Evolutionary conservation across 1,284 basidiomycete genomes (phyloP).

Genomic region (Ceratobasidium sp.): DNA sequence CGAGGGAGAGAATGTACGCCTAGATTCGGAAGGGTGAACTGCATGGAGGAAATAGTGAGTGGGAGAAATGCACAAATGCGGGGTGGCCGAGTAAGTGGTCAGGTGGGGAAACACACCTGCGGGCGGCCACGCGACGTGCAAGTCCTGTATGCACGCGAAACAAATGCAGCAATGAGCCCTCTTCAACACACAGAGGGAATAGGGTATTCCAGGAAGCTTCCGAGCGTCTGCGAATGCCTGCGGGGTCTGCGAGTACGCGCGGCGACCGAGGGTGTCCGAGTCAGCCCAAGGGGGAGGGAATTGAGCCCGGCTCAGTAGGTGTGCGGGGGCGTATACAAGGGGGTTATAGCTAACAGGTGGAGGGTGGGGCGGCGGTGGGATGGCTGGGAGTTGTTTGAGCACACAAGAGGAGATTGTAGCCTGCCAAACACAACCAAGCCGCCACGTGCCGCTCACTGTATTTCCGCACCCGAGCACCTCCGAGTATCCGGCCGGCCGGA

Average conservation of each 20-base stretch:
- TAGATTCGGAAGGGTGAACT: slow-evolving; percentile 10
- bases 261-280: slow-evolving; percentile 1
- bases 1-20: slow-evolving; percentile 15
- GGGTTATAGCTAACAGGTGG: not conserved
- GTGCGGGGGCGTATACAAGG: not conserved
- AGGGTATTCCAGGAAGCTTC: too few species aligned
- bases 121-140: slow-evolving; percentile 20
- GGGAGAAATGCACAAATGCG: not conserved
- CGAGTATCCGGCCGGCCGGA: slow-evolving; percentile 24
- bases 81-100: slow-evolving; percentile 5
- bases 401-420: slow-evolving; percentile 11
- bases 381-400: slow-evolving; percentile 16
- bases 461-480: slow-evolving; percentile 17
- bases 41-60: slow-evolving; percentile 18
- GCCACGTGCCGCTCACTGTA: slow-evolving; percentile 6
- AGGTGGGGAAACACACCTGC: slow-evolving; percentile 30
- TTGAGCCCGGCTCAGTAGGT: not conserved
- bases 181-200: not conserved
- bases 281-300: not conserved
- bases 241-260: slow-evolving; percentile 11
- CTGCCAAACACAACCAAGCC: slow-evolving; percentile 24
- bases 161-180: slow-evolving; percentile 5
- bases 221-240: not conserved
- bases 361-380: slow-evolving; percentile 2
- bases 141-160: slow-evolving; percentile 4